Evolutionary conservation across 169 alveolate genomes (phyloP).

Genomic region (Cryptosporidium ubiquitum): DNA sequence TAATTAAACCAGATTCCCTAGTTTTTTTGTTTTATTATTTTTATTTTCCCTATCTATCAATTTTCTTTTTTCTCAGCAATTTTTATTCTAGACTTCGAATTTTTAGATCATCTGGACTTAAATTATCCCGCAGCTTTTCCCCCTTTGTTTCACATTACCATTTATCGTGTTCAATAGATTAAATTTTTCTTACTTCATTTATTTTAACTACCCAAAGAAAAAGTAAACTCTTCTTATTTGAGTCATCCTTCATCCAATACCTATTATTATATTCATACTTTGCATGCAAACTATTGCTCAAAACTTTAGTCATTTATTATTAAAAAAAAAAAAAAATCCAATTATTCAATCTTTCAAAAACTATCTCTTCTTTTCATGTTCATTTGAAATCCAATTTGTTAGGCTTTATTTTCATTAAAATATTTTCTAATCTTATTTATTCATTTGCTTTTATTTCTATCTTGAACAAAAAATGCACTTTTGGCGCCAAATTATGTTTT

Average conservation of each 20-base stretch:
- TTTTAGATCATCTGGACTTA: background rate
- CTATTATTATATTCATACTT: background rate
- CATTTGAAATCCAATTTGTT: too few relatives aligned
- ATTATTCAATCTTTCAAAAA: too few relatives aligned
- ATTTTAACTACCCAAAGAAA: background rate
- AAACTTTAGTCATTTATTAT: background rate
- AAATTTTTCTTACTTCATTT: background rate
- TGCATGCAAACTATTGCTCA: background rate
- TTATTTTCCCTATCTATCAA: background rate
- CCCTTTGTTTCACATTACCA: background rate
- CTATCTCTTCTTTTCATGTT: background rate
- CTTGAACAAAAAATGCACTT: background rate
- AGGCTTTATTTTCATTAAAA: too few relatives aligned
- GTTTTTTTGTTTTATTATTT: background rate
- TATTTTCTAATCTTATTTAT: background rate
- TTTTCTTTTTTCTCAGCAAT: background rate
- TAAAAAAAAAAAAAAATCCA: background rate
- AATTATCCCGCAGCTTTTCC: constrained; percentile 36
- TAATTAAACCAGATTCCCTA: background rate
- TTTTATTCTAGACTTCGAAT: constrained; percentile 1
- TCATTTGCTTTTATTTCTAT: background rate
- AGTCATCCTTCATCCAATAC: background rate
- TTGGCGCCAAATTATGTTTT: background rate
- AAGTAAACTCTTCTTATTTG: background rate
- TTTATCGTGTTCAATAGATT: too few relatives aligned